Evolutionary conservation across 768 basidiomycete species (phyloP).

Genomic region (Filobasidium wieringae): DNA sequence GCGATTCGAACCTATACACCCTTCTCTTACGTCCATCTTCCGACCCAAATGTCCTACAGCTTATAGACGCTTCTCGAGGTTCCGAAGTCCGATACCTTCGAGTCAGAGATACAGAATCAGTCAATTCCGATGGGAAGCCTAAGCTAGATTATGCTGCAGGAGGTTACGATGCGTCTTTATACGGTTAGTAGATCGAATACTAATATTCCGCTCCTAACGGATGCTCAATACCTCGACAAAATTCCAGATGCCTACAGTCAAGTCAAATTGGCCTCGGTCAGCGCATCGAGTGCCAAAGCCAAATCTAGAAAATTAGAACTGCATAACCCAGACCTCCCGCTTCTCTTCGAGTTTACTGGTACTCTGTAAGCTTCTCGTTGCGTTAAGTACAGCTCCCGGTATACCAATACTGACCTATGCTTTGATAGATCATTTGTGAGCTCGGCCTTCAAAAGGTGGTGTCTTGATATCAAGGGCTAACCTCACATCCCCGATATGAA

Average conservation of each 20-base stretch:
- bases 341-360: constrained; percentile 31
- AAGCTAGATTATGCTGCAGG: not conserved
- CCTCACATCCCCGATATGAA: constrained; percentile 2
- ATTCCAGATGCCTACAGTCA: constrained; percentile 28
- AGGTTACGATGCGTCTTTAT: constrained; percentile 21
- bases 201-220: not conserved
- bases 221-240: constrained; percentile 1
- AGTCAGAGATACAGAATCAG: not conserved
- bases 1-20: constrained; percentile 17
- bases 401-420: constrained; percentile 7
- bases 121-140: not conserved
- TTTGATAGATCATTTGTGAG: constrained; percentile 17
- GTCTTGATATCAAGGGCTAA: not conserved
- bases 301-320: constrained; percentile 31
- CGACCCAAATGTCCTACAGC: constrained; percentile 1
- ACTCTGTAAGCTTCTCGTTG: constrained; percentile 23
- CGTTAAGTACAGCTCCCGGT: not conserved
- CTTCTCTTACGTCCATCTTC: constrained; percentile 12
- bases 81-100: constrained; percentile 8
- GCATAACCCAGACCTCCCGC: constrained; percentile 33
- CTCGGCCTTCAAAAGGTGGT: no score
- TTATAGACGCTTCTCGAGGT: constrained; percentile 10
- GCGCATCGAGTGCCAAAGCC: constrained; percentile 21
- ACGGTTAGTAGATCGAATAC: constrained; percentile 17
- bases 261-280: constrained; percentile 26